Base-by-base conservation (phyloP, 768 basidiomycete species). In the Leccinum uliginosum region DNA sequence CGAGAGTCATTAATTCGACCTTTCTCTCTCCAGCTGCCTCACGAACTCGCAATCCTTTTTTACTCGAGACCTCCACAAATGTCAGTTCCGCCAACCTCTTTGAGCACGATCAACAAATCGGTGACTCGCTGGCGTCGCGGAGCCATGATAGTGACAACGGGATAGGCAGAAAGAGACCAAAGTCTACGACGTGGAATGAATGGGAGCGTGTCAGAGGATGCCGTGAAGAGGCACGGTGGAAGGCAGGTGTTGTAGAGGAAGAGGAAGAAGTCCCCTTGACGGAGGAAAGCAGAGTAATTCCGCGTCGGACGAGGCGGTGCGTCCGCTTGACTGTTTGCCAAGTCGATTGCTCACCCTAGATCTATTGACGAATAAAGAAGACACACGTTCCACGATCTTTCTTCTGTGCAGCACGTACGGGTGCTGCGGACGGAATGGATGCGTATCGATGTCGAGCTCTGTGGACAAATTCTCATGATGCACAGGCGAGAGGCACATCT, bases 361-460 rank as follows among this genome's bases (percentile, higher is more conserved):
- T 56, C 32, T 51, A 5, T 21, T 23, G 35, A 48, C 19, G 55
- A 51, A 30, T 61, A 79, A 82, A 83, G 15, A 54, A 78, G 88
- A 47, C 76, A 86, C 50, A 89, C 87, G 60, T 87, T 86, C 64
- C 83, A 87, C 58, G 84, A 85, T 67, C 65, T 84, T 2, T 65
- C 72, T 27, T 77, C 80, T n/a, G 75, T 84, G 59, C 74, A 71
- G 38, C 74, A 74, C 49, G 66, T 78, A 57, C 74, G 74, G 34
- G 72, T 85, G 11, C 68, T 89, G 44, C 77, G 79, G 3, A 59
- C 78, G 7, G 86, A 90, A 54, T 76, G 80, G 63, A 88, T 92
- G 87, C 80, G 78, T 50, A 82, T 89, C 43, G 90, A 92, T 63
- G 90, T 91, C 35, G 88, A 87, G 63, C 76, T 92, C 15, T 86